These are phyloP conservation scores for Heterobasidion occidentale DNA, from an alignment of 1,284 basidiomycete species.

Conservation along the genomic window DNA sequence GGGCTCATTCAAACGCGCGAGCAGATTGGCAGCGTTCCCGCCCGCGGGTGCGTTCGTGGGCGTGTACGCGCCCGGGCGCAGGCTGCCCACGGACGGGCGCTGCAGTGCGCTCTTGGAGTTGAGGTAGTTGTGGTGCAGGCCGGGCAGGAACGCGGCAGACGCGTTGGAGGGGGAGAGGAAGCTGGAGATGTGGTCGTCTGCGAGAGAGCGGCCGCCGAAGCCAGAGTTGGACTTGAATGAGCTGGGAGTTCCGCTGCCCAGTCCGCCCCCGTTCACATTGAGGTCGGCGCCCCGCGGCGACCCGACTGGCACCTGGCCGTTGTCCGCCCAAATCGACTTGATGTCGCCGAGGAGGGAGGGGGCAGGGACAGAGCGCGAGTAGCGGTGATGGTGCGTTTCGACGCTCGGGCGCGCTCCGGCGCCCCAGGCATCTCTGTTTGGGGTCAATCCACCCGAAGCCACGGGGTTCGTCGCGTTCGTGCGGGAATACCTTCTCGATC, in stretches of 20 bases:
- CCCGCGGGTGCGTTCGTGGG: conserved; percentile 11
- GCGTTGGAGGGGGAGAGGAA: conserved; percentile 49
- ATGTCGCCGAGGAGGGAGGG: conserved; percentile 65
- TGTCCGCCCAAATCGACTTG: conserved; percentile 63
- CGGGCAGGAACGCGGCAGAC: conserved; percentile 70
- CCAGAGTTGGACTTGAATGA: conserved; percentile 38
- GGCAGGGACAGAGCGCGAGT: conserved; percentile 73
- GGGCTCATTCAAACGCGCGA: conserved; percentile 18
- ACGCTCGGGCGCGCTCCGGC: conserved; percentile 14
- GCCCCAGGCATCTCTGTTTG: conserved; percentile 13
- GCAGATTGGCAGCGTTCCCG: conserved; percentile 16
- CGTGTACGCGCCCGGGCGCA: conserved; percentile 19
- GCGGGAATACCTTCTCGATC: conserved; percentile 69
- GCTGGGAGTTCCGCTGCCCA: conserved; percentile 36
- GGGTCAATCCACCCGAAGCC: conserved; percentile 10
- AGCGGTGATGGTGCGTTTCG: conserved; percentile 49
- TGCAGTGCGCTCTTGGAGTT: conserved; percentile 34
- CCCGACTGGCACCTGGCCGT: conserved; percentile 14
- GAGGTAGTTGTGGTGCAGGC: conserved; percentile 53
- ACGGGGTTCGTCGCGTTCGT: conserved; percentile 40
- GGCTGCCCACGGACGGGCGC: conserved; percentile 10
- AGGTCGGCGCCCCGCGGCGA: conserved; percentile 7
- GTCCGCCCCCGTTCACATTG: conserved; percentile 15
- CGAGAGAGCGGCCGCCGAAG: conserved; percentile 24
- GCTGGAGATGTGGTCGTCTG: conserved; percentile 24